Base-by-base conservation (phyloP, 768 basidiomycete genomes). In the Suillus lakei region DNA sequence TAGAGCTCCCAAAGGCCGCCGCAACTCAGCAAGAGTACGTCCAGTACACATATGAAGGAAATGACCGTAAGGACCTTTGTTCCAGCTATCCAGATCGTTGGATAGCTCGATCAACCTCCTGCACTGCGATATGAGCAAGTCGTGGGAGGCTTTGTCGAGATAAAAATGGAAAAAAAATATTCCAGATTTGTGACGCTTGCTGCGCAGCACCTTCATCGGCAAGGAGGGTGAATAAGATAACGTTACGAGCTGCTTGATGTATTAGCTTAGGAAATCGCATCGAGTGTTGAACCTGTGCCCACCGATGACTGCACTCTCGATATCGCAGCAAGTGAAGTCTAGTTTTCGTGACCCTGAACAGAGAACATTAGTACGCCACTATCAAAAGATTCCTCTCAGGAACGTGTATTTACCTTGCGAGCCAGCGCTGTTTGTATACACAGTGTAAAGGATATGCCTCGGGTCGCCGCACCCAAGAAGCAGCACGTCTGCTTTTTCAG, bases 391-490 rank as follows among this genome's bases (percentile, higher is more conserved):
- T 18, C 13, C 26, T 12, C 12, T 0, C 4, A 21, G 43, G 43
- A 21, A 34, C 15, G 15, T 44, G 10, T 28, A 26, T 23, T 34
- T 43, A 41, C 26, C 18, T 44, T 36, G 39, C 28, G 9, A 32
- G 1, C 7, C 41, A 7, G 28, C 16, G 32, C 30, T 55, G 48
- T 70, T 67, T 3, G 67, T 41, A 50, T 76, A 73, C 2, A 85
- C 62, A 0, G 86, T 87, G 70, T 84, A 86, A 16, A 89, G 63
- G 12, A 88, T 80, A 62, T 81, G 85, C 36, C 86, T 76, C 13
- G 83, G 82, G 69, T 89, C 88, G n/a, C 86, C 86, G 67, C 86
- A 88, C 34, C 83, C 87, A 32, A 88, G 76, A 18, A 87, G 79
- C 4, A 89, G 76, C 34, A 88, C 71, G 26, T 81, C 72, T 7